Evolutionary conservation across 768 basidiomycete genomes (phyloP).

Genomic region (Atractiella rhizophila): DNA sequence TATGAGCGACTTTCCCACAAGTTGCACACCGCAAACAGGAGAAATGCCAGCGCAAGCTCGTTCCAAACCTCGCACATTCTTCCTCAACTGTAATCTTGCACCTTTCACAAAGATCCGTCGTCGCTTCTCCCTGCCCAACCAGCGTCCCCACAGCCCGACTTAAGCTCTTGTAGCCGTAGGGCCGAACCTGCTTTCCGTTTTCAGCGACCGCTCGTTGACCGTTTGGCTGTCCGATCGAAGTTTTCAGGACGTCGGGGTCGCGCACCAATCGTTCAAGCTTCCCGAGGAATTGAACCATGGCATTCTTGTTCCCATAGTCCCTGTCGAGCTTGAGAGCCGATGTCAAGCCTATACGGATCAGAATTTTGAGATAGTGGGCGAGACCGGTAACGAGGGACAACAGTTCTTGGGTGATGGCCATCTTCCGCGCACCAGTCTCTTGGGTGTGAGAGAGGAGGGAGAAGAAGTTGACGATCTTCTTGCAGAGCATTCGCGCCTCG

Average conservation of each 20-base stretch:
- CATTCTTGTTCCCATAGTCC: conserved; percentile 55
- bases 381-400: conserved; percentile 94
- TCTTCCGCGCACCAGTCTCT: conserved; percentile 63
- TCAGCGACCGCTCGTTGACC: background rate
- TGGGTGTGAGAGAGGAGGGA: conserved; percentile 85
- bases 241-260: conserved; percentile 22
- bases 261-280: conserved; percentile 70
- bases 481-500: conserved; percentile 92
- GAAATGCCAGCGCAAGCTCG: conserved; percentile 94
- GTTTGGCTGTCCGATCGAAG: conserved; percentile 1
- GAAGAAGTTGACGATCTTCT: conserved; percentile 95
- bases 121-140: conserved; percentile 24
- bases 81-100: conserved; percentile 85
- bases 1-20: conserved; percentile 45
- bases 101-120: conserved; percentile 70
- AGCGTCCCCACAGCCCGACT: conserved; percentile 11
- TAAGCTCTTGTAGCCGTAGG: conserved; percentile 19
- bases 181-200: background rate
- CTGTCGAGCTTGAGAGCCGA: conserved; percentile 85
- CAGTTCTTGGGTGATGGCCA: conserved; percentile 92
- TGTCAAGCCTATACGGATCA: conserved; percentile 89
- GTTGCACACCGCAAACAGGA: conserved; percentile 61
- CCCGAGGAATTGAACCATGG: conserved; percentile 71
- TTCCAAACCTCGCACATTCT: conserved; percentile 79
- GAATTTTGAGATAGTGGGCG: conserved; percentile 96